Evolutionary conservation across 495 filamentous ascomycete genomes (phyloP).

Genomic region (Xylaria longipes): DNA sequence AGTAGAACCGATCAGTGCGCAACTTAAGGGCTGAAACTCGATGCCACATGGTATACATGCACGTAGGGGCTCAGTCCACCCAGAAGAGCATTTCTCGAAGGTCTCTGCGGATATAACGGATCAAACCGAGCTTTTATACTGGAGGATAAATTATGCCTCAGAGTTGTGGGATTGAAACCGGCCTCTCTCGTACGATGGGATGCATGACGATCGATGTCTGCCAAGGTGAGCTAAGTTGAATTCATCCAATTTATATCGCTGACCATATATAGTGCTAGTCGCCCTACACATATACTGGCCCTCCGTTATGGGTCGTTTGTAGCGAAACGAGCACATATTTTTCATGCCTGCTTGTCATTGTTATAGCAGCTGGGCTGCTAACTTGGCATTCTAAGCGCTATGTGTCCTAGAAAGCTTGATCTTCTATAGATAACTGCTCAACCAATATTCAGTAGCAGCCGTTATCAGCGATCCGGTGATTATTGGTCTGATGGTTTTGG

Average conservation of each 20-base stretch:
- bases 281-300: background rate
- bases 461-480: background rate
- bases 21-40: background rate
- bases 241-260: background rate
- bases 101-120: background rate
- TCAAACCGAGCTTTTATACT: background rate
- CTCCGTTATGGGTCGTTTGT: background rate
- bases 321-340: background rate
- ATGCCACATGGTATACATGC: background rate
- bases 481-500: background rate
- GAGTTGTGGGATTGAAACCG: background rate
- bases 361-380: background rate
- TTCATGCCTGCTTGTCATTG: background rate
- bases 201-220: background rate
- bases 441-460: background rate
- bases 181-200: background rate
- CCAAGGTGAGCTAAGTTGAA: background rate
- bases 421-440: background rate
- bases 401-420: background rate
- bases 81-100: background rate
- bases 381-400: too few relatives aligned
- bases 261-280: background rate
- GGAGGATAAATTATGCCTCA: conserved; percentile 10
- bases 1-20: background rate
- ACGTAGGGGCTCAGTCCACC: background rate